Base-by-base conservation (phyloP, 1,284 basidiomycete species). In the Heterobasidion occidentale region DNA sequence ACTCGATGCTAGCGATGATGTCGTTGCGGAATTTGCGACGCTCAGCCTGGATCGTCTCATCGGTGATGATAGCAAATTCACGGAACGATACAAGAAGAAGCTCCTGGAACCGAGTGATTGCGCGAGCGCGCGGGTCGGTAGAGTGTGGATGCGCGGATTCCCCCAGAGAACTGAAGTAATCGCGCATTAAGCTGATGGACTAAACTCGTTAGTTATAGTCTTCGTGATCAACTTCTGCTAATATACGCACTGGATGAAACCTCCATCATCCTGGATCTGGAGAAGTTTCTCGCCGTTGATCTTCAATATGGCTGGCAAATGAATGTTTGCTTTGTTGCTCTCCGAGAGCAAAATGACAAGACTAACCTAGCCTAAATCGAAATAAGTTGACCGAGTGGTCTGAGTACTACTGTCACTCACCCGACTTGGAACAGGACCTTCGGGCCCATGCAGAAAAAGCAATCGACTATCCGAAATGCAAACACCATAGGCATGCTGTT, bases 401-500 rank as follows among this genome's bases (percentile, higher is more conserved):
- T 17, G 20, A 27, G 42, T 38, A 55, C 53, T 14, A 55, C 17
- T 61, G 50, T 9, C 44, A 73, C 90, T 71, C 67, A 93, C 90
- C 92, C 94, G 56, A 96, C 88, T 81, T 99, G 96, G 78, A 99
- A 99, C 49, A 99, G 75, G 12, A 99, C 97, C 66, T 95, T 98
- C 2, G 96, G 94, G 0, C 97, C 97, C 93, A 98, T 98, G 61
- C 95, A 95, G 76, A 99, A 92, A 73, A 99, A 97, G 71, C 97
- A 99, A 70, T 99, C 97, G 2, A 98, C 93, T 67, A 99, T 94
- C 50, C 97, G 85, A 78, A 98, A 99, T 0, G 97, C 96, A 67
- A 99, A 99, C 51, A 99, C 88, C 84, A 99, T 91, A 0, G 97
- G 97, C 94, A 99, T 98, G 65, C 93, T 96, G 74, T 98, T 98